phyloP scores from a whole-genome alignment of 179 eudicot genomes.

The Gypsophila paniculata region DNA sequence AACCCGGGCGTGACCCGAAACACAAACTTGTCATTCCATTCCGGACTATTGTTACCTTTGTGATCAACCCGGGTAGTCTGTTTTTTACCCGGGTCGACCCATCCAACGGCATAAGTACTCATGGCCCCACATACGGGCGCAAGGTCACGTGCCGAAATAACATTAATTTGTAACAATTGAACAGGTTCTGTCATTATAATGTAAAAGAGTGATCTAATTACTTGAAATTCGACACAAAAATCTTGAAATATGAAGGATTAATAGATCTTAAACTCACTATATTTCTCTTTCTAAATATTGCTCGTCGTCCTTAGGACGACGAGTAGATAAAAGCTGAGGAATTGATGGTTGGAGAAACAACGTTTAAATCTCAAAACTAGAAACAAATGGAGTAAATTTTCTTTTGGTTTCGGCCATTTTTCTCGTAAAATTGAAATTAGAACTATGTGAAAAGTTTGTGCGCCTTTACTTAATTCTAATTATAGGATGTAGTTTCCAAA shows the following conservation, averaged over 20 bases:
- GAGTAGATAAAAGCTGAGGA: not conserved
- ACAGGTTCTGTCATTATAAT: constrained; percentile 24
- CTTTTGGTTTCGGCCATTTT: not conserved
- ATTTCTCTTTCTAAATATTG: not conserved
- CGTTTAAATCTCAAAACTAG: not conserved
- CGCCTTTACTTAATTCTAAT: not conserved
- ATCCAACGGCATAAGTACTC: constrained; percentile 38
- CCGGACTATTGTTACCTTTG: constrained; percentile 33
- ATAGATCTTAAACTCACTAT: not conserved
- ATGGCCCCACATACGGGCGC: constrained; percentile 29
- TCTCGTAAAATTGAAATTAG: not conserved
- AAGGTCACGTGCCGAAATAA: constrained; percentile 45
- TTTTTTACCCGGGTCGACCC: constrained; percentile 40
- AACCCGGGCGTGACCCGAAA: constrained; percentile 35
- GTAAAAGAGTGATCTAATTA: not conserved
- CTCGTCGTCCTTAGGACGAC: constrained; percentile 13
- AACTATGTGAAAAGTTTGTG: not conserved
- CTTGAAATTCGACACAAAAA: not conserved
- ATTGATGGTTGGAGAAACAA: not conserved
- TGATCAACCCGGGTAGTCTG: constrained; percentile 30
- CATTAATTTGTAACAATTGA: constrained; percentile 39
- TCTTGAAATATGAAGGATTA: not conserved
- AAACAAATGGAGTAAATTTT: constrained; percentile 1
- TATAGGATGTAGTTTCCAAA: constrained; percentile 3
- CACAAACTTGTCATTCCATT: constrained; percentile 41